Evolutionary conservation across 345 rosid species (phyloP).

Genomic region (Barbarea vulgaris): DNA sequence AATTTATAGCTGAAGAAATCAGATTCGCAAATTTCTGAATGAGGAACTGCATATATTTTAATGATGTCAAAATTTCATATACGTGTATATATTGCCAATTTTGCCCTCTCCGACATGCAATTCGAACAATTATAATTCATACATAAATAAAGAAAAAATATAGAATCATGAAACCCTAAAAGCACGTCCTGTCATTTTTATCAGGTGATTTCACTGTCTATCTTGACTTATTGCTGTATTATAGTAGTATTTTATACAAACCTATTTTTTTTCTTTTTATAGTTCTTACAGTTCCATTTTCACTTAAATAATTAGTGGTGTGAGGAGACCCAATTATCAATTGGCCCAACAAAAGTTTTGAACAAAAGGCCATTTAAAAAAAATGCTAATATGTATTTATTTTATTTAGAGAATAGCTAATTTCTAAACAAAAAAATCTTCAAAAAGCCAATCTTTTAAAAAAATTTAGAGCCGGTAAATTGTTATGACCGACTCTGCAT

Average conservation of each 20-base stretch:
- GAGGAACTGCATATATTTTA: background rate
- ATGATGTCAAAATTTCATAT: background rate
- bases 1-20: conserved; percentile 8
- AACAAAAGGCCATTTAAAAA: too few relatives aligned
- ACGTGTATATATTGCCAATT: conserved; percentile 3
- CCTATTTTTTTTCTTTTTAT: background rate
- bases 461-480: too few relatives aligned
- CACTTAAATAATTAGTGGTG: conserved; percentile 8
- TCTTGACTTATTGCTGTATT: conserved; percentile 31
- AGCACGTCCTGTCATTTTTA: conserved; percentile 46
- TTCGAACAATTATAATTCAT: conserved; percentile 20
- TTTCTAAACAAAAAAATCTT: too few relatives aligned
- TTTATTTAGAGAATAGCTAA: too few relatives aligned
- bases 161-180: conserved; percentile 38
- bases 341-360: background rate
- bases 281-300: conserved; percentile 15
- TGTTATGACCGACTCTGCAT: too few relatives aligned
- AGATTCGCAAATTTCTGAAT: conserved; percentile 6
- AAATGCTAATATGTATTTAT: too few relatives aligned
- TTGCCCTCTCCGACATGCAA: conserved; percentile 23
- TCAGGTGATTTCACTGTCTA: conserved; percentile 44
- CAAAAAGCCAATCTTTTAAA: too few relatives aligned
- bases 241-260: background rate
- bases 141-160: conserved; percentile 19
- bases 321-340: too few relatives aligned